Percentiles rank a stretch among this genome's conserved stretches.
Conservation (phyloP, 192 early-diverging fungal genomes). For the Geranomyces michiganensis region DNA sequence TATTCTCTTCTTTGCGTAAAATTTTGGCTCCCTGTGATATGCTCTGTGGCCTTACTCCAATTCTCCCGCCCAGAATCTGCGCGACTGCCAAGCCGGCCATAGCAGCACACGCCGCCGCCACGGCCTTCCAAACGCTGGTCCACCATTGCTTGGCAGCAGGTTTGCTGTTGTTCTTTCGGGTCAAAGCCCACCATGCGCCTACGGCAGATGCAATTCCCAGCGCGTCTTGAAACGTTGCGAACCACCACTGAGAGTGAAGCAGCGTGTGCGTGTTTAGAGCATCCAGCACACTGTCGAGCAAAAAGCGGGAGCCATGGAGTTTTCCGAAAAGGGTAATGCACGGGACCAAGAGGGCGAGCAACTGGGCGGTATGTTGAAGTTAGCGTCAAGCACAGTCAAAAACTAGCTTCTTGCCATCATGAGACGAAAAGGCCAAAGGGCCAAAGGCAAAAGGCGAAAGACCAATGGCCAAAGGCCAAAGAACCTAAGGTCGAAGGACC, state of each 20-base stretch:
- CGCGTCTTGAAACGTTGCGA: not conserved
- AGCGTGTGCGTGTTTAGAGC: not conserved
- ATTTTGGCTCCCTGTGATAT: too few species aligned
- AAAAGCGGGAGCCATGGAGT: not conserved
- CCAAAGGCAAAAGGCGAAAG: too few species aligned
- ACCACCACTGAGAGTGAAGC: not conserved
- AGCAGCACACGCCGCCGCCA: not conserved
- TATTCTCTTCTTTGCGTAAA: too few species aligned
- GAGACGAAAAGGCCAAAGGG: too few species aligned
- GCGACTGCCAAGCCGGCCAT: not conserved
- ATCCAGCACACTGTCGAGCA: conserved; percentile 1
- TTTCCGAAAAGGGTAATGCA: not conserved
- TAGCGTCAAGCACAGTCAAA: too few species aligned
- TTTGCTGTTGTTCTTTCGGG: too few species aligned
- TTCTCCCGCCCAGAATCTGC: not conserved
- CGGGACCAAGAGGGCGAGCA: not conserved
- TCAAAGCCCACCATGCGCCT: not conserved
- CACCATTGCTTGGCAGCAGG: not conserved
- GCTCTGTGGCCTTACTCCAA: too few species aligned
- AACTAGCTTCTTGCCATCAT: too few species aligned
- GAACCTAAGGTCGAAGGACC: too few species aligned
- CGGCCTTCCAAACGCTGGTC: not conserved
- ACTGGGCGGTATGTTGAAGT: too few species aligned
- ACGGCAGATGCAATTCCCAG: not conserved
- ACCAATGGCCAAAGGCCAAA: too few species aligned